A percentile compares a stretch with the other conserved stretches of the same genome.
Conservation (phyloP, 2,329 filamentous ascomycete genomes). For the Aspergillus neoniger region DNA sequence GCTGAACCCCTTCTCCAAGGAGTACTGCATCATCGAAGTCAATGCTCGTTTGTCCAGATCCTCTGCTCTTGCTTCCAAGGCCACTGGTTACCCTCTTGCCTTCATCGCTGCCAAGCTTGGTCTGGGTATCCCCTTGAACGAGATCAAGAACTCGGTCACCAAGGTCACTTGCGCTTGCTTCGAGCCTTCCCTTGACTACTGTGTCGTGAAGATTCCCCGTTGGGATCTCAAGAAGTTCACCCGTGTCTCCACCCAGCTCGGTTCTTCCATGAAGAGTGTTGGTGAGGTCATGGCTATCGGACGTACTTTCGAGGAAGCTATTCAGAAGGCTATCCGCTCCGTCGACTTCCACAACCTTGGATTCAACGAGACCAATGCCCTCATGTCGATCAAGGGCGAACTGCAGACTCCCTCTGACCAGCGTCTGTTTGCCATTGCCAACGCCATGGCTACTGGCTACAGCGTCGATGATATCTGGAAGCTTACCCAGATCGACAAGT, state of each 20-base stretch:
- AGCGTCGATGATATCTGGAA: conserved; percentile 97
- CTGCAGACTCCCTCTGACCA: conserved; percentile 97
- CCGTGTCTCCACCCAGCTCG: conserved; percentile 89
- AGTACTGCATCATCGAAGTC: conserved; percentile 99
- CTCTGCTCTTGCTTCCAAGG: conserved; percentile 93
- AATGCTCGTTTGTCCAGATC: conserved; percentile 95
- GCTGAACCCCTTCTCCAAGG: conserved; percentile 87
- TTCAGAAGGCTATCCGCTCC: conserved; percentile 94
- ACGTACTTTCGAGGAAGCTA: conserved; percentile 94
- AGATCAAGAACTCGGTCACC: conserved; percentile 94
- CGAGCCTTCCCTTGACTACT: conserved; percentile 96
- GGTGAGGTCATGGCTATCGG: conserved; percentile 99
- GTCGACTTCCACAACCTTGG: conserved; percentile 95
- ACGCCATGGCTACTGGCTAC: conserved; percentile 94
- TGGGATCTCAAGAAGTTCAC: conserved; percentile 99
- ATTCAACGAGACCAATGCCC: conserved; percentile 85
- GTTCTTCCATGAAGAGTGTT: conserved; percentile 99
- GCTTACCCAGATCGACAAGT: conserved; percentile 97
- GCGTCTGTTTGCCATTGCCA: conserved; percentile 94
- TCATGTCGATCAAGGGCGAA: conserved; percentile 96
- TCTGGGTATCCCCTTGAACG: conserved; percentile 90
- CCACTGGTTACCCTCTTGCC: conserved; percentile 91
- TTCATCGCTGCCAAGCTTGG: conserved; percentile 97
- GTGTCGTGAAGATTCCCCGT: conserved; percentile 96
- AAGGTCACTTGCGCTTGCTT: conserved; percentile 97